Conservation (phyloP, 78 protist species). For the Chrysochromulina tobinii region DNA sequence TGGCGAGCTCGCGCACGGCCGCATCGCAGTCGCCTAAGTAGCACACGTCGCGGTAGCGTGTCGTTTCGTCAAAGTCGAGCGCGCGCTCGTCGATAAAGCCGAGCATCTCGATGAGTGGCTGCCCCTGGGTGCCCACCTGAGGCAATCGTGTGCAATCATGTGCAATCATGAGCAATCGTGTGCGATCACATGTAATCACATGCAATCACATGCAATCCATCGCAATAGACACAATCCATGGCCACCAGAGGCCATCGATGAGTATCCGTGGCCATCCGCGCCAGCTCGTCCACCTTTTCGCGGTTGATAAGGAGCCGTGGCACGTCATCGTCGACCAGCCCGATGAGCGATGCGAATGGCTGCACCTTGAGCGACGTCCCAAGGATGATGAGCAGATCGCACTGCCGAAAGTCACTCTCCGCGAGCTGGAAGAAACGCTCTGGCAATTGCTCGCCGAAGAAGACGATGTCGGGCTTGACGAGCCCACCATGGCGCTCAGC, state of each 20-base stretch:
- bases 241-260: background rate
- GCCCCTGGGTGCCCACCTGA: too few species aligned
- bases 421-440: background rate
- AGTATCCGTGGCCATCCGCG: background rate
- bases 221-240: background rate
- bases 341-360: background rate
- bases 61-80: too few species aligned
- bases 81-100: too few species aligned
- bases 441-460: slow-evolving; percentile 64
- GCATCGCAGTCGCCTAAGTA: too few species aligned
- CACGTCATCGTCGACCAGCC: background rate
- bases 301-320: slow-evolving; percentile 82
- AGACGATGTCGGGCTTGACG: slow-evolving; percentile 62
- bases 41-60: too few species aligned
- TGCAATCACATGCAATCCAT: background rate
- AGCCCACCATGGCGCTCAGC: background rate
- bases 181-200: background rate
- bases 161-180: too few species aligned
- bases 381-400: slow-evolving; percentile 51
- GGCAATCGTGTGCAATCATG: too few species aligned
- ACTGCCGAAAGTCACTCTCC: background rate
- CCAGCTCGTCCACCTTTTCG: slow-evolving; percentile 41
- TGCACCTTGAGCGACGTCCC: slow-evolving; percentile 59
- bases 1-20: too few species aligned
- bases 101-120: too few species aligned